phyloP scores from a whole-genome alignment of 805 yeast species.

The Zygosaccharomyces bisporus region DNA sequence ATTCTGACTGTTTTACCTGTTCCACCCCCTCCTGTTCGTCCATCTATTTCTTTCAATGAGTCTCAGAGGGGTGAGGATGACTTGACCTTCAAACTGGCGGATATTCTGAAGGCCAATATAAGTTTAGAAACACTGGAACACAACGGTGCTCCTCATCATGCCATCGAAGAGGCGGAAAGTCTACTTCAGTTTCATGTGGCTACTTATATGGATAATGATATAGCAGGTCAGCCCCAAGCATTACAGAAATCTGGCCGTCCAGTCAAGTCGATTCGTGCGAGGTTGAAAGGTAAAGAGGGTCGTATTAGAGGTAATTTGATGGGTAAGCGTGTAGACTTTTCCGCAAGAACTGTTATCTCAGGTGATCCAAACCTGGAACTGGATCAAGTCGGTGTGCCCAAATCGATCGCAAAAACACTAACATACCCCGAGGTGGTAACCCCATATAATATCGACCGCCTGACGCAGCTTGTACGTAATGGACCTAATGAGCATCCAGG shows the following conservation, averaged over 20 bases:
- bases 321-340: slow-evolving; percentile 99
- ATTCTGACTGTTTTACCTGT: slow-evolving; percentile 95
- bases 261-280: slow-evolving; percentile 96
- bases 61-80: slow-evolving; percentile 99
- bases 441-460: slow-evolving; percentile 90
- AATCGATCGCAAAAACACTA: slow-evolving; percentile 90
- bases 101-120: slow-evolving; percentile 91
- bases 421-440: slow-evolving; percentile 98
- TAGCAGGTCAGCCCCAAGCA: slow-evolving; percentile 99
- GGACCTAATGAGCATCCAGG: slow-evolving; percentile 99
- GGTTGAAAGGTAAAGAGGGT: slow-evolving; percentile 99
- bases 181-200: slow-evolving; percentile 96
- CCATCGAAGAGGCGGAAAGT: slow-evolving; percentile 92
- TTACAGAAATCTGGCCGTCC: slow-evolving; percentile 98
- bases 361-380: slow-evolving; percentile 98
- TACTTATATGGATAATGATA: slow-evolving; percentile 98
- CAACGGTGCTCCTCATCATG: slow-evolving; percentile 99
- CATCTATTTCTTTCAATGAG: slow-evolving; percentile 95
- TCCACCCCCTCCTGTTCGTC: slow-evolving; percentile 99
- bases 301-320: slow-evolving; percentile 96
- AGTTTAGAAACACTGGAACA: slow-evolving; percentile 96
- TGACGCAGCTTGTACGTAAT: slow-evolving; percentile 90
- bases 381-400: slow-evolving; percentile 99
- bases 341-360: slow-evolving; percentile 98
- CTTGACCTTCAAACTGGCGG: slow-evolving; percentile 94